Conservation (phyloP, 2,329 filamentous ascomycete genomes). For the Metarhizium rileyi region DNA sequence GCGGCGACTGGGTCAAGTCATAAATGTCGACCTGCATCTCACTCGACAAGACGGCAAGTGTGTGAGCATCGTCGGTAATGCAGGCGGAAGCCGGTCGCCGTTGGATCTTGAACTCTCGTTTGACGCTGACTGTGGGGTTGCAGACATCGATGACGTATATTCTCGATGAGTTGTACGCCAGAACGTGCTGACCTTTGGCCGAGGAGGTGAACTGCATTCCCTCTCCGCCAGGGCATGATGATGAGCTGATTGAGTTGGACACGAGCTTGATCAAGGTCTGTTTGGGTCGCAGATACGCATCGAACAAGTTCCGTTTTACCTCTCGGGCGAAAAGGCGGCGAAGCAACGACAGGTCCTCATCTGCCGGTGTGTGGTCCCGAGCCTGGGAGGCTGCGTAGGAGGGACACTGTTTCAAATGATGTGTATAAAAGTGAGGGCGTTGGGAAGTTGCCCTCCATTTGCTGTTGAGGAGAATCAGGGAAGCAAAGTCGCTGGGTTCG, state of each 20-base stretch:
- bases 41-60: conserved; percentile 70
- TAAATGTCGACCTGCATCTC: conserved; percentile 86
- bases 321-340: conserved; percentile 59
- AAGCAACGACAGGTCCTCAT: conserved; percentile 47
- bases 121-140: conserved; percentile 49
- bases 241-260: conserved; percentile 75
- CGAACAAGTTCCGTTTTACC: conserved; percentile 68
- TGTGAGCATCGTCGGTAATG: conserved; percentile 66
- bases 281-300: conserved; percentile 61
- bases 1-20: conserved; percentile 53
- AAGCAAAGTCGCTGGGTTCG: conserved; percentile 56
- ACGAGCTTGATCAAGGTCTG: conserved; percentile 69
- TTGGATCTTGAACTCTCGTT: conserved; percentile 70
- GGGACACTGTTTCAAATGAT: conserved; percentile 51
- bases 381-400: conserved; percentile 45
- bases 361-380: conserved; percentile 26
- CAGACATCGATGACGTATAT: conserved; percentile 69
- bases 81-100: conserved; percentile 67
- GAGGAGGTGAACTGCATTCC: conserved; percentile 79
- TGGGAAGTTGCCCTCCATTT: conserved; percentile 58
- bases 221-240: conserved; percentile 72
- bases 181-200: conserved; percentile 60
- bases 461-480: conserved; percentile 53
- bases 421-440: conserved; percentile 51
- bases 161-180: conserved; percentile 77